These are phyloP conservation scores for Gossypium trilobum DNA, from an alignment of 441 rosid genomes.

Conservation along the genomic window DNA sequence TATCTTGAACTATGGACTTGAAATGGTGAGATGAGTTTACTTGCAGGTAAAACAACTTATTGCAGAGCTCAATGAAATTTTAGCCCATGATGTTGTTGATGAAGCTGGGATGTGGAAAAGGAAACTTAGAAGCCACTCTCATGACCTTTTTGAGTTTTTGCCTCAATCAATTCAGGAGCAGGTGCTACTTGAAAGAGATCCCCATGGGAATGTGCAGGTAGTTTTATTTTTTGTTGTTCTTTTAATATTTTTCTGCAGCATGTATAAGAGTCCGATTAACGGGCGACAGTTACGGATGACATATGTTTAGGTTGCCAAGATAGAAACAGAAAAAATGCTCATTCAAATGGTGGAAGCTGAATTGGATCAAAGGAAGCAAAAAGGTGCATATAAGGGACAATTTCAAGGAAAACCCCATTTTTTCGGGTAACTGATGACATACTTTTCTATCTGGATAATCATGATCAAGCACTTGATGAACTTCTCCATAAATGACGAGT, in stretches of 20 bases:
- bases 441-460: background rate
- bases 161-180: slow-evolving; percentile 79
- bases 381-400: slow-evolving; percentile 52
- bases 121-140: slow-evolving; percentile 68
- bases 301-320: slow-evolving; percentile 71
- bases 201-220: slow-evolving; percentile 53
- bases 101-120: slow-evolving; percentile 78
- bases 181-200: slow-evolving; percentile 96
- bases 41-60: slow-evolving; percentile 84
- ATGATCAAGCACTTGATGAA: background rate
- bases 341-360: slow-evolving; percentile 97
- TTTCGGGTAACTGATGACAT: slow-evolving; percentile 53
- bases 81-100: slow-evolving; percentile 79
- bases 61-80: slow-evolving; percentile 83
- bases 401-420: slow-evolving; percentile 96
- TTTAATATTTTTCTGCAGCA: background rate
- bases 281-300: background rate
- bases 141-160: slow-evolving; percentile 69
- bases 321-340: slow-evolving; percentile 98
- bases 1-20: background rate
- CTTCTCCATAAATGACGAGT: background rate
- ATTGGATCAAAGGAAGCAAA: slow-evolving; percentile 76
- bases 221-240: background rate
- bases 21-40: background rate
- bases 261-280: background rate